Percentiles rank a stretch among this genome's conserved stretches.
Evolutionary conservation across 2,329 filamentous ascomycete genomes (phyloP).

Genomic region (Alternaria sp.): DNA sequence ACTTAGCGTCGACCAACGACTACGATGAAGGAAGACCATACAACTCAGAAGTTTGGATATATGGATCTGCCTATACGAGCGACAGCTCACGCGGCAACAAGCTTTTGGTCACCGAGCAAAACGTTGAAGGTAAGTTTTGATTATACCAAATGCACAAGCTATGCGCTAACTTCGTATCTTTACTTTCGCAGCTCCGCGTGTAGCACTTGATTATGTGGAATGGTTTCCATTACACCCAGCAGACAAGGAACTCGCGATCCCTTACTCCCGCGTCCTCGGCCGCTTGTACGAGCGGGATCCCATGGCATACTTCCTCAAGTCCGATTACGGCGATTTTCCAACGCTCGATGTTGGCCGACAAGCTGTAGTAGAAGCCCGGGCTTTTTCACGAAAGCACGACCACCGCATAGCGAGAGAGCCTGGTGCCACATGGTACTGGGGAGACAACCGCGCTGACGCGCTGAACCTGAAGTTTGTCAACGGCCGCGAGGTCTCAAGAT

Average conservation of each 20-base stretch:
- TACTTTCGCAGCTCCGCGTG: conserved; percentile 19
- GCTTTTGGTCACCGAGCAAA: conserved; percentile 27
- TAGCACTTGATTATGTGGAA: conserved; percentile 52
- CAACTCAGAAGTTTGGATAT: conserved; percentile 57
- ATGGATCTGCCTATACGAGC: conserved; percentile 60
- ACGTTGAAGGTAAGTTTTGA: neutral
- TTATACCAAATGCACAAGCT: no score
- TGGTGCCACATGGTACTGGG: conserved; percentile 65
- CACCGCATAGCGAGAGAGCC: conserved; percentile 53
- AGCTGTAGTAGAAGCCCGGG: conserved; percentile 57
- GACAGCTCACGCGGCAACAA: conserved; percentile 47
- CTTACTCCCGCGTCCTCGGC: conserved; percentile 63
- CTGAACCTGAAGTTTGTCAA: conserved; percentile 66
- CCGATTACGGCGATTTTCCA: conserved; percentile 10
- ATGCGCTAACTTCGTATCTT: no score
- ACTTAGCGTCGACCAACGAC: conserved; percentile 57
- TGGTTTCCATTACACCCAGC: conserved; percentile 63
- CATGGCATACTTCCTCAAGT: conserved; percentile 57
- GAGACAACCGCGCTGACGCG: conserved; percentile 64
- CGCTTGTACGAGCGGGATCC: conserved; percentile 64
- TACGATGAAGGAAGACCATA: conserved; percentile 58
- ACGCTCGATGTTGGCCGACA: conserved; percentile 57
- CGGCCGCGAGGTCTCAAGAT: conserved; percentile 60
- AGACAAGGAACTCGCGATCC: conserved; percentile 55
- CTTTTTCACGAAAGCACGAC: conserved; percentile 58